Evolutionary conservation across 78 protist species (phyloP), one percentile per base, ranked within the genome.

Genomic region (Creolimax fragrantissima): DNA sequence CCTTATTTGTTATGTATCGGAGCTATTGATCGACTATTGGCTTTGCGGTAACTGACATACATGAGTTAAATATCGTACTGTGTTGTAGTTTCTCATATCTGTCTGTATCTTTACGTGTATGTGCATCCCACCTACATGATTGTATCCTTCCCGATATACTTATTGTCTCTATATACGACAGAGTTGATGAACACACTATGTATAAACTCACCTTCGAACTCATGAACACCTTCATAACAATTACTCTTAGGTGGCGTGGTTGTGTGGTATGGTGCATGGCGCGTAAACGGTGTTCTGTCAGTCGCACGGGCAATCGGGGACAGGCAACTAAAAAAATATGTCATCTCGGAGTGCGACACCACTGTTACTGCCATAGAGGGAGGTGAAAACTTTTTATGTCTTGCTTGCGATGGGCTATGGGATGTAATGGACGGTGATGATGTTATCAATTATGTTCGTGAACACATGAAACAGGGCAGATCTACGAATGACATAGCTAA

Each of bases 401-500:
- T 94, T 1, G 95, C 93, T 41, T 94, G 93, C 44, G 95, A 94
- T 81, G 95, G 95, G 4, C 45, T 94, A 36, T 94, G 95, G 95
- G 95, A 94, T 81, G 95, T 94, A 4, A 2, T 94, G 43, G 35
- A 91, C 81, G 4, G 43, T n/a, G 43, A 86, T 90, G 6, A 24
- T 3, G 93, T 93, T 35, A 90, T 44, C 7, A 74, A 84, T 3
- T 5, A 92, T 42, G 89, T 91, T 42, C 36, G 39, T 36, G 90
- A 44, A 41, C 92, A 91, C 43, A 7, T n/a, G 43, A 7, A 42
- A 2, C 85, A 83, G 42, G 84, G 58, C 11, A 47, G 81, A 74
- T 5, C 43, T 42, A 66, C 36, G 11, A 39, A n/a, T 0, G 92
- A 91, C 7, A 6, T 74, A 37, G 92, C 92, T 3, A 42, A 84